phyloP scores from a whole-genome alignment of 1,284 basidiomycete species.

The Xanthoconium separans region DNA sequence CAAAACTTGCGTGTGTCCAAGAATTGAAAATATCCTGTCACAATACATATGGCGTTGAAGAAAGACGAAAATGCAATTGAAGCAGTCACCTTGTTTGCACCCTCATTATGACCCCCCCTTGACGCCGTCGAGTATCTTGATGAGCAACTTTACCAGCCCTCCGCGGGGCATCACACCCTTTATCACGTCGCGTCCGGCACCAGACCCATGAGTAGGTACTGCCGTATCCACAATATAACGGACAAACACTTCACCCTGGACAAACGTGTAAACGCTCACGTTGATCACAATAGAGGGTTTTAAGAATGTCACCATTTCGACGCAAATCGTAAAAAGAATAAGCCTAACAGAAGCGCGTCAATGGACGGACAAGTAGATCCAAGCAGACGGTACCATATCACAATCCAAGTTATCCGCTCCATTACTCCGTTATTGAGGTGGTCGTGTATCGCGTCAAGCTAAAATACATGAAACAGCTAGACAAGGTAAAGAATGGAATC shows the following conservation, averaged over 20 bases:
- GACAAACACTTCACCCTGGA: constrained; percentile 77
- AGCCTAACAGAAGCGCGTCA: constrained; percentile 47
- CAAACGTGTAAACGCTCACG: constrained; percentile 19
- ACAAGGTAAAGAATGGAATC: neutral
- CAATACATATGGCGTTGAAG: neutral
- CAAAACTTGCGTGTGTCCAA: neutral
- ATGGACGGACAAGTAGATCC: neutral
- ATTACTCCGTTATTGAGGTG: constrained; percentile 90
- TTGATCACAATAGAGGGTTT: neutral
- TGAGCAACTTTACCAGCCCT: constrained; percentile 25
- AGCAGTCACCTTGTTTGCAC: neutral
- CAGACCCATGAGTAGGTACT: neutral
- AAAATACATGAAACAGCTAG: neutral
- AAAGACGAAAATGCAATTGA: neutral
- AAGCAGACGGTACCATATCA: constrained; percentile 71
- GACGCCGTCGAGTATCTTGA: constrained; percentile 19
- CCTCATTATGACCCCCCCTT: constrained; percentile 7
- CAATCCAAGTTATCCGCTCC: constrained; percentile 93
- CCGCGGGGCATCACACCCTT: constrained; percentile 24
- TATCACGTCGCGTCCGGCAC: constrained; percentile 6
- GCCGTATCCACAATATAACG: constrained; percentile 65
- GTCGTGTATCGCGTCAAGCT: constrained; percentile 93
- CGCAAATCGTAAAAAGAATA: constrained; percentile 85
- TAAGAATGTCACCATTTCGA: constrained; percentile 61
- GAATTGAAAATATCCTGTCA: too few species aligned